phyloP scores from a whole-genome alignment of 805 yeast genomes.

The Candida broadrunensis region DNA sequence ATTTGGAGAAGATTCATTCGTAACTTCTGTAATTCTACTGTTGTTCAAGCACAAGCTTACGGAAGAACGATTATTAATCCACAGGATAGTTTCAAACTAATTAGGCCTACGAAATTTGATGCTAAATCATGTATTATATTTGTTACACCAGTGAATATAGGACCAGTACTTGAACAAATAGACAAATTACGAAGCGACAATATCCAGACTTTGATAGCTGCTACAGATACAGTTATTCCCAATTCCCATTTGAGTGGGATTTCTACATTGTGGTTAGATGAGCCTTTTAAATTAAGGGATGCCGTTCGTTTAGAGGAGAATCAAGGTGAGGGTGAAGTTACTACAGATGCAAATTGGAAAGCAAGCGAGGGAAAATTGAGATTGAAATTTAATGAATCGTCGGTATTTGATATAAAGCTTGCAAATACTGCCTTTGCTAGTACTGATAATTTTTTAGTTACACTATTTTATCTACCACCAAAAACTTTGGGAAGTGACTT shows the following conservation, averaged over 20 bases:
- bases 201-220: conserved; percentile 39
- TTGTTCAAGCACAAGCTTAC: neutral
- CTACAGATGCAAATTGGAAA: too few relatives aligned
- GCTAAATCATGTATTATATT: conserved; percentile 32
- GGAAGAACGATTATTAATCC: conserved; percentile 15
- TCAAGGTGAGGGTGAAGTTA: too few relatives aligned
- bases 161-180: conserved; percentile 28
- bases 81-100: conserved; percentile 4
- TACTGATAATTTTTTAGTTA: conserved; percentile 23
- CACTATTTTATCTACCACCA: conserved; percentile 34
- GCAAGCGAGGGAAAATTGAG: conserved; percentile 20
- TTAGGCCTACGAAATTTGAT: conserved; percentile 7
- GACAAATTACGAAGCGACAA: conserved; percentile 17
- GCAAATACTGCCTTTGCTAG: conserved; percentile 42
- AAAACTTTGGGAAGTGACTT: too few relatives aligned
- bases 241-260: conserved; percentile 31
- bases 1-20: neutral
- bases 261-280: conserved; percentile 37
- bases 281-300: conserved; percentile 14
- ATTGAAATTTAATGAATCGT: conserved; percentile 12
- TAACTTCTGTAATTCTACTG: neutral
- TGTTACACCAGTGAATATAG: conserved; percentile 33
- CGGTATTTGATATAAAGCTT: conserved; percentile 19
- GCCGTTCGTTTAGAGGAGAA: too few relatives aligned
- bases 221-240: conserved; percentile 36